Evolutionary conservation across 306 rosid genomes (phyloP).

Genomic region (Rubus parviflorus): DNA sequence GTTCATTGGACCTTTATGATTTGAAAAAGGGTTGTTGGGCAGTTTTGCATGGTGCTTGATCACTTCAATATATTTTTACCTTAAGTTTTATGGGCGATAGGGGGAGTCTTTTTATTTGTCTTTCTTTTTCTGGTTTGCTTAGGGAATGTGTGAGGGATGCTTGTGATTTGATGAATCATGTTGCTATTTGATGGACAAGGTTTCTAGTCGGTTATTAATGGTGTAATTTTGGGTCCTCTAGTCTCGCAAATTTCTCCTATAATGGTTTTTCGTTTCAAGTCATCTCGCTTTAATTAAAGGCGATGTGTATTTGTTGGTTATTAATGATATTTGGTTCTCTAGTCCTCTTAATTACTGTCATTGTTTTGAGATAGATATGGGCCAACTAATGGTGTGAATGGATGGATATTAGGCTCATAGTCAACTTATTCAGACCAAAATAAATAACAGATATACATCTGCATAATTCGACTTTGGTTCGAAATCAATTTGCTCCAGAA

Average conservation of each 20-base stretch:
- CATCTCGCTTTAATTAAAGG: too few relatives aligned
- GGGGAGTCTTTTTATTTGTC: slow-evolving; percentile 28
- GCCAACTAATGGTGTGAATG: too few relatives aligned
- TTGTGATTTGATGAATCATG: slow-evolving; percentile 30
- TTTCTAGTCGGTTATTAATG: slow-evolving; percentile 23
- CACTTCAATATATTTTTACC: slow-evolving; percentile 7
- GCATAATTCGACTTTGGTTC: too few relatives aligned
- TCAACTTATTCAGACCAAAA: too few relatives aligned
- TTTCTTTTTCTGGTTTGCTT: slow-evolving; percentile 6
- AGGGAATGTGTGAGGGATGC: slow-evolving; percentile 45
- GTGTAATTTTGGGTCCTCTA: not conserved
- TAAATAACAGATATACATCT: too few relatives aligned
- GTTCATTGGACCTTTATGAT: slow-evolving; percentile 18
- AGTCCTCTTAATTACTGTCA: too few relatives aligned
- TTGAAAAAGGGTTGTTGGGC: slow-evolving; percentile 36
- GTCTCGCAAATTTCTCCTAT: not conserved
- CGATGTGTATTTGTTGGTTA: too few relatives aligned
- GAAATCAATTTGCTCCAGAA: too few relatives aligned
- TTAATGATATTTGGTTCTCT: too few relatives aligned
- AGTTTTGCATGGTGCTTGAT: slow-evolving; percentile 45
- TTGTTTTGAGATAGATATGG: too few relatives aligned
- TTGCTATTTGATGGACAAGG: slow-evolving; percentile 24
- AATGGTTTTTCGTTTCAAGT: too few relatives aligned
- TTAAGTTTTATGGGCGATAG: slow-evolving; percentile 30
- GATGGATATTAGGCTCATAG: too few relatives aligned